Base-by-base conservation (phyloP, 2,329 filamentous ascomycete genomes). In the Setomelanomma holmii region DNA sequence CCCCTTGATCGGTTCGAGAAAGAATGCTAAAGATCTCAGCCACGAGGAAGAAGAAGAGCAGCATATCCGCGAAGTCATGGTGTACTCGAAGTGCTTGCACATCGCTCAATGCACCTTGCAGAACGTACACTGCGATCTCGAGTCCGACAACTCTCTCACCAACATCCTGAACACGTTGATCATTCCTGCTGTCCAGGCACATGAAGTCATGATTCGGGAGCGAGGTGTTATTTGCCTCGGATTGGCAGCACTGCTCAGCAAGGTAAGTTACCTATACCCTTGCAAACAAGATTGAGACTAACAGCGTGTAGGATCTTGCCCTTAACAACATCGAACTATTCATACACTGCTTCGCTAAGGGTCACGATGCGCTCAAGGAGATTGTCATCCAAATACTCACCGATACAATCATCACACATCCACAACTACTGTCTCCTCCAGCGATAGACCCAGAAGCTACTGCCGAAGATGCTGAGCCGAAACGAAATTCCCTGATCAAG, bases 91-190 rank as follows among this genome's bases (percentile, higher is more conserved):
- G 78, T 98, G 95, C 74, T 82, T 99, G 56, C 90, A 97, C 71
- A 97, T 99, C 62, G 93, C 96, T 21, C 91, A 97, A 75, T 98
- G 92, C 80, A 96, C 98, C 90, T 83, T 99, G 45, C 88, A 96
- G 70, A 96, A 98, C 68, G 91, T 99, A 8, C 84, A 90, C 46
- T 91, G 91, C 55, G 90, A 90, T 67, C 80, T 98, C 33, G 92
- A 97, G 75, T 85, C 93, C 62, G 96, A 96, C 71, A 87, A 89
- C 51, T 89, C 96, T 68, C 79, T 98, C n/a, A 91, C 96, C 4
- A 90, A 90, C n/a, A 97, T 98, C 89, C 82, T 99, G 43, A 98
- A 99, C 79, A 98, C 95, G 61, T 84, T 99, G 7, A 91, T 99
- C 38, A 92, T 99, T 2, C 95, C 95, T 5, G 95, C 95, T 22